Percentiles rank a stretch among this genome's conserved stretches.
Evolutionary conservation across 2,329 filamentous ascomycete genomes (phyloP).

Genomic region (Alternaria burnsii): DNA sequence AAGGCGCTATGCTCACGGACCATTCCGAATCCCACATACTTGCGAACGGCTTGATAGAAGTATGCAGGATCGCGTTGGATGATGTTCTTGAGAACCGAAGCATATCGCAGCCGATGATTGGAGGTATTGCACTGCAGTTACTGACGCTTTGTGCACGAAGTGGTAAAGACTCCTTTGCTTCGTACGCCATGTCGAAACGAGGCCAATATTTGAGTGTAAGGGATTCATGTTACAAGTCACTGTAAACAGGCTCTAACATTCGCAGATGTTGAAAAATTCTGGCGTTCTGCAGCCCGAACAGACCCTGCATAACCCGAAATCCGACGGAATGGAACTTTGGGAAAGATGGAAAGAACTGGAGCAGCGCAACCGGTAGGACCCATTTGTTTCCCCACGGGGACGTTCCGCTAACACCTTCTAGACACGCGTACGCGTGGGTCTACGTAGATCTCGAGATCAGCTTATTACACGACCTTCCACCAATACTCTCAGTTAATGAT

Average conservation of each 20-base stretch:
- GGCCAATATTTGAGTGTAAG: constrained; percentile 15
- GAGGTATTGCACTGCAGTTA: constrained; percentile 9
- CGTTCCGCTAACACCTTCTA: background rate
- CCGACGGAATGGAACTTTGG: constrained; percentile 4
- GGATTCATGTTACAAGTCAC: too few relatives aligned
- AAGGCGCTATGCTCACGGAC: constrained; percentile 15
- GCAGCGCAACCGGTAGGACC: constrained; percentile 8
- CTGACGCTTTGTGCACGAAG: constrained; percentile 14
- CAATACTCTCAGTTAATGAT: constrained; percentile 12
- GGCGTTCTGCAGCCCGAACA: constrained; percentile 7
- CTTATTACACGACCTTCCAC: constrained; percentile 11
- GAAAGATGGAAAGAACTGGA: constrained; percentile 13
- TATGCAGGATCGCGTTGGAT: constrained; percentile 13
- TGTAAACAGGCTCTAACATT: background rate
- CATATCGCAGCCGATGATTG: constrained; percentile 13
- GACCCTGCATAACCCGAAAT: background rate
- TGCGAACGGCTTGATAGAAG: constrained; percentile 10
- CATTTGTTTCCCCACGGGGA: background rate
- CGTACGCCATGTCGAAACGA: constrained; percentile 12
- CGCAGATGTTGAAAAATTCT: constrained; percentile 8
- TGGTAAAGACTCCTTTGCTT: constrained; percentile 8
- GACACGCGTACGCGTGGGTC: constrained; percentile 14
- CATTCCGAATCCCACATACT: constrained; percentile 9
- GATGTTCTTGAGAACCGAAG: constrained; percentile 13
- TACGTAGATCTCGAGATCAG: constrained; percentile 15